phyloP scores from a whole-genome alignment of 352 stramenopile genomes.

The Pythium dissimile region DNA sequence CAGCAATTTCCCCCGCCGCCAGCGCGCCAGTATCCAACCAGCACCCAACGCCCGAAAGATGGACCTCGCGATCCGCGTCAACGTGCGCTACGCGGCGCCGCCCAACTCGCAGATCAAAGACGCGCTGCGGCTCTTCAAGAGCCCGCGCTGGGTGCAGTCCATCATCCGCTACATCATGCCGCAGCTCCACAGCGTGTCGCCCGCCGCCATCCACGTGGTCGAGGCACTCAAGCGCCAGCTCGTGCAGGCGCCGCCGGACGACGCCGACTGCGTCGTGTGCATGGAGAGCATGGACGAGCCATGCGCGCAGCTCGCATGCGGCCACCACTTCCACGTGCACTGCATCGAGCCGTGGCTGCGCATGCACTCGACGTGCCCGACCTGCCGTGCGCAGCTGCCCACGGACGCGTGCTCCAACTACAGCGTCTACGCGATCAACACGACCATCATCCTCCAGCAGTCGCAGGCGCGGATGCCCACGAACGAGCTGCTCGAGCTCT shows the following conservation, averaged over 20 bases:
- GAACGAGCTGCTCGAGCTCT: slow-evolving; percentile 71
- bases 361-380: slow-evolving; percentile 84
- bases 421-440: slow-evolving; percentile 89
- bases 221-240: slow-evolving; percentile 50
- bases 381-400: slow-evolving; percentile 74
- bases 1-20: slow-evolving; percentile 4
- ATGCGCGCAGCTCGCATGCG: slow-evolving; percentile 68
- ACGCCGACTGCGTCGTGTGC: slow-evolving; percentile 69
- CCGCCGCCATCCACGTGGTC: slow-evolving; percentile 55
- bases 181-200: slow-evolving; percentile 82
- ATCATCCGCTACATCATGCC: slow-evolving; percentile 90
- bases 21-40: neutral
- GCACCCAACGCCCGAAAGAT: slow-evolving; percentile 24
- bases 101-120: slow-evolving; percentile 88
- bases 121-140: slow-evolving; percentile 85
- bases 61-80: slow-evolving; percentile 87
- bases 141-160: slow-evolving; percentile 84
- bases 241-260: slow-evolving; percentile 17
- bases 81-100: slow-evolving; percentile 82
- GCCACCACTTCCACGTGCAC: slow-evolving; percentile 72
- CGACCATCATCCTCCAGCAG: slow-evolving; percentile 85
- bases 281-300: slow-evolving; percentile 64
- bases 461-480: slow-evolving; percentile 76
- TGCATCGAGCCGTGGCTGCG: slow-evolving; percentile 88
- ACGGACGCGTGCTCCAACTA: slow-evolving; percentile 84